Conservation (phyloP, 2,329 filamentous ascomycete species). For the Ophiostoma sp. region DNA sequence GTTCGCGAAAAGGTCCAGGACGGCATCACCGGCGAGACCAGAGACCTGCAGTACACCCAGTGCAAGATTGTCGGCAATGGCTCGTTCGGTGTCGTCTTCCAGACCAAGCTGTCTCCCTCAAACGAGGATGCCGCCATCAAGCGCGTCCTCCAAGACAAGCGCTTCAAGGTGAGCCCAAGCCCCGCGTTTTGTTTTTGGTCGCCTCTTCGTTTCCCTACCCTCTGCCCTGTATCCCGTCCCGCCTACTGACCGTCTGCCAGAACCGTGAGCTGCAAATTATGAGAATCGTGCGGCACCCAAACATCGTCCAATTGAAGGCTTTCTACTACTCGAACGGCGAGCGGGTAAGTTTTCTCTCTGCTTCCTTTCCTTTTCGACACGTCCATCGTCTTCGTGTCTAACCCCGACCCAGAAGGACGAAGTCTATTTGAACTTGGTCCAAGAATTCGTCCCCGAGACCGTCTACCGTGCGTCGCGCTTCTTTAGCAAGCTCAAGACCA, state of each 20-base stretch:
- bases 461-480: conserved; percentile 97
- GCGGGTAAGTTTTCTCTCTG: conserved; percentile 57
- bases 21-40: conserved; percentile 91
- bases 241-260: conserved; percentile 42
- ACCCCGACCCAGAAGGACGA: conserved; percentile 70
- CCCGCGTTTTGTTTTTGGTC: conserved; percentile 17
- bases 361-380: too few species aligned
- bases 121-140: conserved; percentile 99
- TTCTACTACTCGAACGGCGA: conserved; percentile 99
- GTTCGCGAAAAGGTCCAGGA: conserved; percentile 99
- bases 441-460: conserved; percentile 97
- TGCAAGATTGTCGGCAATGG: conserved; percentile 99
- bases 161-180: conserved; percentile 74
- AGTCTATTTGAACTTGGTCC: conserved; percentile 95
- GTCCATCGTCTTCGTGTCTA: too few species aligned
- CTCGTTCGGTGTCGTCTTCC: conserved; percentile 97
- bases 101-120: conserved; percentile 96
- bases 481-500: conserved; percentile 99
- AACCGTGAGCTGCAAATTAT: conserved; percentile 99
- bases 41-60: conserved; percentile 96
- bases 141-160: conserved; percentile 96
- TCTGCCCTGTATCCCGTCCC: neutral
- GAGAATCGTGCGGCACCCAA: conserved; percentile 97
- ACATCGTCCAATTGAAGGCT: conserved; percentile 97
- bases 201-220: too few species aligned